Conservation (phyloP, 2,329 filamentous ascomycete genomes). For the Chrysoporthe cubensis region DNA sequence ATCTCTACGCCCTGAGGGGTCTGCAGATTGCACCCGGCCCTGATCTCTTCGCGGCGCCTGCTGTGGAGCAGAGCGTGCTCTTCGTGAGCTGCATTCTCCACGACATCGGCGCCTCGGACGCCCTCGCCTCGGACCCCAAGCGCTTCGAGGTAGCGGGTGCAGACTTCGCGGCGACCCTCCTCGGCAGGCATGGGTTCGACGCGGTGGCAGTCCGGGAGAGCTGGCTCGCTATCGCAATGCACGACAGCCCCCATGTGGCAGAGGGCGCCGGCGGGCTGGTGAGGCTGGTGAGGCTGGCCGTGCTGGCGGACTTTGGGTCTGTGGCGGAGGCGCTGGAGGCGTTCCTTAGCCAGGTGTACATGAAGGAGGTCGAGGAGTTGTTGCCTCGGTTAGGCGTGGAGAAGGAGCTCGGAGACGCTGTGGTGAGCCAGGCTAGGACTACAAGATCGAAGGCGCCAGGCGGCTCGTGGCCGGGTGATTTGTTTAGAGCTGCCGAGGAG, state of each 20-base stretch:
- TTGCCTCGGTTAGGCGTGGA: slow-evolving; percentile 34
- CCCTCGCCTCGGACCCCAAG: slow-evolving; percentile 36
- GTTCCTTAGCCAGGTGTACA: background rate
- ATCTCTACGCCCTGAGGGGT: slow-evolving; percentile 32
- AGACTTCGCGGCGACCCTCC: slow-evolving; percentile 36
- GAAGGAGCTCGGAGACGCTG: slow-evolving; percentile 34
- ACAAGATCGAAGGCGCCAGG: slow-evolving; percentile 32
- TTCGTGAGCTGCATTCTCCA: slow-evolving; percentile 43
- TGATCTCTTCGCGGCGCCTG: background rate
- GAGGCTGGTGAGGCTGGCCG: slow-evolving; percentile 38
- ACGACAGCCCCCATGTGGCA: slow-evolving; percentile 42
- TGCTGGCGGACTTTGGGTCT: slow-evolving; percentile 39
- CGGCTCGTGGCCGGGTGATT: slow-evolving; percentile 32
- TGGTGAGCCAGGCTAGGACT: slow-evolving; percentile 30
- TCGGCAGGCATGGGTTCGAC: slow-evolving; percentile 34
- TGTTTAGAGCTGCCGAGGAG: slow-evolving; percentile 31
- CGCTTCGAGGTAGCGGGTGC: slow-evolving; percentile 41
- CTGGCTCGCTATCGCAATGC: slow-evolving; percentile 42
- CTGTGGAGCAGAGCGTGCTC: slow-evolving; percentile 32
- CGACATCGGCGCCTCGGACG: slow-evolving; percentile 40
- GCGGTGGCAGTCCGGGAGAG: slow-evolving; percentile 36
- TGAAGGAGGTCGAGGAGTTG: slow-evolving; percentile 26
- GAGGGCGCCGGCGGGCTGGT: slow-evolving; percentile 42
- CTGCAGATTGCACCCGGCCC: slow-evolving; percentile 9
- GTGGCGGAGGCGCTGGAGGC: slow-evolving; percentile 7